Percentiles rank a stretch among this genome's conserved stretches.
Conservation (phyloP, 1,139 yeast genomes). For the Diutina pseudorugosa region DNA sequence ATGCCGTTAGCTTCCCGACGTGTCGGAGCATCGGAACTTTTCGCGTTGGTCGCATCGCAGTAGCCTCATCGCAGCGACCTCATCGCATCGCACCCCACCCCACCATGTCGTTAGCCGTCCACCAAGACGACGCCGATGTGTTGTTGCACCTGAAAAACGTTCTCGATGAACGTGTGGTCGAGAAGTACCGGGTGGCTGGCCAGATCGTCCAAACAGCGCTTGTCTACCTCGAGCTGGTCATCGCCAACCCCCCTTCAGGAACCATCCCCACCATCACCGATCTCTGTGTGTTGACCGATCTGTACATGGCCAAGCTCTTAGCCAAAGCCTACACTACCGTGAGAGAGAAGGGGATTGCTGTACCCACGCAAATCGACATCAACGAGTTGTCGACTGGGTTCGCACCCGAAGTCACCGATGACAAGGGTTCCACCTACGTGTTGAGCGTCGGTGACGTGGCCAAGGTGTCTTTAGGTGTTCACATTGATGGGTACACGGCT, state of each 20-base stretch:
- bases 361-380: slow-evolving; percentile 81
- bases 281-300: slow-evolving; percentile 72
- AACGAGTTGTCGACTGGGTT: slow-evolving; percentile 70
- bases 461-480: slow-evolving; percentile 76
- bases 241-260: slow-evolving; percentile 33
- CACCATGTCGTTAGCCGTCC: slow-evolving; percentile 50
- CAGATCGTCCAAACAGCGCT: slow-evolving; percentile 84
- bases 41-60: neutral
- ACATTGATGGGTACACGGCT: slow-evolving; percentile 90
- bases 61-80: neutral
- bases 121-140: slow-evolving; percentile 60
- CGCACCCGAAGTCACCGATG: slow-evolving; percentile 70
- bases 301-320: slow-evolving; percentile 48
- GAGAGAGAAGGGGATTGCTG: slow-evolving; percentile 78
- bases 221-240: slow-evolving; percentile 49
- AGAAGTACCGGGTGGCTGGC: slow-evolving; percentile 83
- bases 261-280: slow-evolving; percentile 46
- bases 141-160: slow-evolving; percentile 66
- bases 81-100: neutral
- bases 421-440: slow-evolving; percentile 30
- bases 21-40: neutral
- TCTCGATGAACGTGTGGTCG: slow-evolving; percentile 48
- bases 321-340: slow-evolving; percentile 42
- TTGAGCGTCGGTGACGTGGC: slow-evolving; percentile 75
- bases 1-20: too few species aligned